Evolutionary conservation across 768 basidiomycete species (phyloP).

Genomic region (Lentinula aciculospora): DNA sequence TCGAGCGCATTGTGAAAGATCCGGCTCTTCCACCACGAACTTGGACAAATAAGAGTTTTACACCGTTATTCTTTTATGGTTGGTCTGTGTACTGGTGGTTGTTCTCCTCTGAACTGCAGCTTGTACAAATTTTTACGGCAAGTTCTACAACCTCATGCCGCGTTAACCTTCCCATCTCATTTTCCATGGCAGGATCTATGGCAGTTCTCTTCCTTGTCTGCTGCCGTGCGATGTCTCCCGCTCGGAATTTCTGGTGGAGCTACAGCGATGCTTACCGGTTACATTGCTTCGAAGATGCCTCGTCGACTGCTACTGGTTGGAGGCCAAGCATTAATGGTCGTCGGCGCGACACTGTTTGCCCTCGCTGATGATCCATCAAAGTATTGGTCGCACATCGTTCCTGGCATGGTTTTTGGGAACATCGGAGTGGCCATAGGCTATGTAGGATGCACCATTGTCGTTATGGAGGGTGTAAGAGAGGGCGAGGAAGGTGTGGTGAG

Average conservation of each 20-base stretch:
- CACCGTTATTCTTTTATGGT: constrained; percentile 28
- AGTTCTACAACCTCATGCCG: neutral
- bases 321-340: constrained; percentile 28
- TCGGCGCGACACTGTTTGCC: constrained; percentile 34
- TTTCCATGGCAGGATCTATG: neutral
- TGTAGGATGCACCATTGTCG: constrained; percentile 11
- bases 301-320: constrained; percentile 24
- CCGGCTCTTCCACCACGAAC: constrained; percentile 25
- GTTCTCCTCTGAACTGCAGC: constrained; percentile 27
- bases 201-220: constrained; percentile 1
- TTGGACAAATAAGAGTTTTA: constrained; percentile 34
- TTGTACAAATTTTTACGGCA: constrained; percentile 21
- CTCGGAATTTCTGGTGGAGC: constrained; percentile 2
- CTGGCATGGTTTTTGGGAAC: constrained; percentile 41
- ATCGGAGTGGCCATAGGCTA: constrained; percentile 36
- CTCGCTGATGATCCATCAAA: constrained; percentile 26
- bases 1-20: constrained; percentile 24
- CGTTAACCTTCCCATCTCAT: neutral
- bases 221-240: constrained; percentile 5
- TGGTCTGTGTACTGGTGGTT: constrained; percentile 11
- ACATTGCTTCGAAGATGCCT: neutral
- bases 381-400: constrained; percentile 42
- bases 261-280: constrained; percentile 4
- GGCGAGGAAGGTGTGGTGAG: constrained; percentile 7
- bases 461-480: constrained; percentile 5